Base-by-base conservation (phyloP, 2,329 filamentous ascomycete species). In the Fusarium nygamai region DNA sequence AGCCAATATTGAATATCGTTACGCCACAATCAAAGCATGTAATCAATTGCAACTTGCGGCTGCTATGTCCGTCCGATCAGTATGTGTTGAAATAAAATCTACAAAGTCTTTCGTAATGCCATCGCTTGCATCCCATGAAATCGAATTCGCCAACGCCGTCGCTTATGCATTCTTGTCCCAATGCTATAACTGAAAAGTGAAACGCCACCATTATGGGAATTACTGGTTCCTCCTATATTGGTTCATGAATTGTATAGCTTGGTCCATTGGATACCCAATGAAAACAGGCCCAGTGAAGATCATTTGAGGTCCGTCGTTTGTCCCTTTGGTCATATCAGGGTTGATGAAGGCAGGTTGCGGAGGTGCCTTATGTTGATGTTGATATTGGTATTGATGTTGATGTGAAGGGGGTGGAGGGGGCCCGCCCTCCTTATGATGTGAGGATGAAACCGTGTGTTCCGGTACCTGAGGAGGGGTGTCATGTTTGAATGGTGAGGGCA, bases 211-310 rank as follows among this genome's bases (percentile, higher is more conserved):
- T 53, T 65, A 51, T 41, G 61, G 58, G 41, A 56, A 34, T 80
- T 54, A 80, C 73, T 76, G 74, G 56, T 64, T 74, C 62, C 77
- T 76, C 77, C 80, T 86, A 67, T 86, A 88, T 63, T 90, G 87
- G 75, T 93, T 91, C 85, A 97, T 88, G 59, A 97, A 88, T 62
- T 90, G 87, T 31, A 94, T 89, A n/a, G 94, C 93, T 80, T 97
- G 92, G 68, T 97, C 94, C 70, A 94, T 89, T 16, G 92, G 91
- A 79, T 98, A 98, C 0, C 96, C 96, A 77, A 98, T 94, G 79
- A 98, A 98, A 1, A 98, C 95, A 0, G 96, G 96, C 0, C 96
- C 96, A 14, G 94, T 97, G 80, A 98, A 98, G 1, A 97, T 87
- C 89, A 98, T 93, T 76, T 93, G 92, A 16, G 93, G 89, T 16